Percentiles rank a stretch among this genome's conserved stretches.
These are phyloP conservation scores for Pezicula carpinea DNA, from an alignment of 2,329 filamentous ascomycete species.

Conservation along the genomic window DNA sequence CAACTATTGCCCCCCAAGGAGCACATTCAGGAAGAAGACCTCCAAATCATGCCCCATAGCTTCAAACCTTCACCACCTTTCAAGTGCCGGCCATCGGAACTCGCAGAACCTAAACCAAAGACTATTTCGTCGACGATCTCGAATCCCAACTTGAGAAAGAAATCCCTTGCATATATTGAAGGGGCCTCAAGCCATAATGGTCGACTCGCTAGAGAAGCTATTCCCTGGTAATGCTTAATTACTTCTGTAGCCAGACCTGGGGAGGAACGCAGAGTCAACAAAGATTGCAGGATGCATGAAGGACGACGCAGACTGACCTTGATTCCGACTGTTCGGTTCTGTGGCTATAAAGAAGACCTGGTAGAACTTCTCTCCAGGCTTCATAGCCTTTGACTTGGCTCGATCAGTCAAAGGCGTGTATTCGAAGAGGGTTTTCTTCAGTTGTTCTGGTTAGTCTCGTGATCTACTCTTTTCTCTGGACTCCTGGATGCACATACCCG, in stretches of 20 bases:
- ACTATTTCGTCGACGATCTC: slow-evolving; percentile 11
- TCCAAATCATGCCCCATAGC: slow-evolving; percentile 19
- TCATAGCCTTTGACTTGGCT: slow-evolving; percentile 6
- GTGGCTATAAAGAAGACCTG: slow-evolving; percentile 20
- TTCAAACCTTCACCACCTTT: slow-evolving; percentile 12
- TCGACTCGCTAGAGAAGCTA: slow-evolving; percentile 7
- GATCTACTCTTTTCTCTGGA: background rate
- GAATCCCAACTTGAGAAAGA: slow-evolving; percentile 16
- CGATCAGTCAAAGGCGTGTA: slow-evolving; percentile 7
- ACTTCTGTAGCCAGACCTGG: slow-evolving; percentile 10
- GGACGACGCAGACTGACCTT: background rate
- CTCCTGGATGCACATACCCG: slow-evolving; percentile 1
- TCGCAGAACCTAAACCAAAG: slow-evolving; percentile 14
- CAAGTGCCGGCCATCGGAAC: slow-evolving; percentile 4
- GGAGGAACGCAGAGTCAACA: background rate
- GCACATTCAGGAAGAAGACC: slow-evolving; percentile 3
- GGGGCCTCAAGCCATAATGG: slow-evolving; percentile 19
- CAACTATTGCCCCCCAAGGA: no score
- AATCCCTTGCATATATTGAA: slow-evolving; percentile 6
- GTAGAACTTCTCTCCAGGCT: slow-evolving; percentile 9
- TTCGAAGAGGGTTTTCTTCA: slow-evolving; percentile 15
- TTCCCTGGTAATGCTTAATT: slow-evolving; percentile 10
- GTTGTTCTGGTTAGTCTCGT: background rate
- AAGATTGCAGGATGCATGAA: background rate
- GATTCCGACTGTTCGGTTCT: background rate